Evolutionary conservation across 1,284 basidiomycete species (phyloP), one percentile per base, ranked within the genome.

Genomic region (Gomphus sp.): DNA sequence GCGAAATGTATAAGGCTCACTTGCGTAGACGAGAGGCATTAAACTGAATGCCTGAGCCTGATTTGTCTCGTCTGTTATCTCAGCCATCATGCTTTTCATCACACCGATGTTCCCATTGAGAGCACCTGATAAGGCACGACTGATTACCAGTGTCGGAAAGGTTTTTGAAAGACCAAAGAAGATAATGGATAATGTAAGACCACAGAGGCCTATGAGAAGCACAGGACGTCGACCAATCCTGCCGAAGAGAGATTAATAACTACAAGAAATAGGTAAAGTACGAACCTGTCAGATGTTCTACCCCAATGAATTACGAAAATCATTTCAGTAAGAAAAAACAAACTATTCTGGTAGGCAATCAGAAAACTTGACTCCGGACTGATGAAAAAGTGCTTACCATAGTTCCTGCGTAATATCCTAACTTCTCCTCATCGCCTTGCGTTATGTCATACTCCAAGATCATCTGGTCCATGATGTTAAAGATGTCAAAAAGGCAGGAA

Each of bases 41-140:
- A 80, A 84, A 0, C 83, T 68, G 61, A 74, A 76, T 31, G 68
- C 87, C 67, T 78, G 76, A 4, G 87, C 77, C 45, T 88, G 76
- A 67, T 89, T 89, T 0, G 84, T 84, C 1, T 79, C 72, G 65
- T 90, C 87, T 2, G 87, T 88, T 62, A 90, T 77, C 68, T 89
- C 87, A 9, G 79, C 80, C 69, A 88, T 74, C 74, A 86, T 84
- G 64, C 82, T 86, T 70, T 87, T 90, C 60, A 86, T 80, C 22
- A 87, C 81, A 3, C 88, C 86, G 9, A 37, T 12, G 36, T 85
- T 87, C 62, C 82, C 76, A 61, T 76, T 76, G 58, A 77, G 74
- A 7, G 72, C 68, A 11, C 79, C 79, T 49, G 76, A 73, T 3
- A 77, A 60, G 52, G 70, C 73, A 7, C 77, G 70, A 52, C 70